Base-by-base conservation (phyloP, 306 rosid genomes). In the Sicyos edulis region DNA sequence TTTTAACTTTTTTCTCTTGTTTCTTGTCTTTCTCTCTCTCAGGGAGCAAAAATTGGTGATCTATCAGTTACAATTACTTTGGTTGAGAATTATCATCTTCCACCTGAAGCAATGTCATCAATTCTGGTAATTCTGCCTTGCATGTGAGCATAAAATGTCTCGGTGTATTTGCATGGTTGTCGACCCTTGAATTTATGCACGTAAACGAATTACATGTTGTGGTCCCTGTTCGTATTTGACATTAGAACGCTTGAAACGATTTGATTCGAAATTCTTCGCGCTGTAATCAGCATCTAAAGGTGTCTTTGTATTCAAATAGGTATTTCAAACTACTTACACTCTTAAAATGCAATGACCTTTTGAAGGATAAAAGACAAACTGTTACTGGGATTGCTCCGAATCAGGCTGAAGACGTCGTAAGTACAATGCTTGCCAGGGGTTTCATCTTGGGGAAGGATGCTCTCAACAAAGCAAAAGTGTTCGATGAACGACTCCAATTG, bases 401-500 rank as follows among this genome's bases (percentile, higher is more conserved):
- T 77, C 85, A 78, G 80, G 88, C 96, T 64, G 92, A 92, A 78
- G 96, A 86, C 42, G 92, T 86, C 32, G 88, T 85, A 42, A 92
- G 89, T 83, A 85, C 85, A 13, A 85, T 89, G 95, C 89, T 89
- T 47, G 95, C 96, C 16, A 89, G 71, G 84, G 91, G 97, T 62
- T 85, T 81, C 76, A 83, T 80, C 71, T 71, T 92, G 62, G 97
- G 95, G 74, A 89, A 88, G 86, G 95, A 85, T 54, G 92, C 95
- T 4, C 54, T 89, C 51, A 83, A 78, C 82, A 86, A 78, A 85
- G 86, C 97, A 32, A 92, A 85, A 80, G 56, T 8, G 45, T 40
- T 40, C 7, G 45, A 40, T 10, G 45, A 40, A 10, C 45, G 10
- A 40, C 95, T 69, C 77, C 86, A 86, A 3, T 78, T 89, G 76